These are phyloP conservation scores for Setomelanomma holmii DNA, from an alignment of 2,329 filamentous ascomycete species.

Conservation along the genomic window DNA sequence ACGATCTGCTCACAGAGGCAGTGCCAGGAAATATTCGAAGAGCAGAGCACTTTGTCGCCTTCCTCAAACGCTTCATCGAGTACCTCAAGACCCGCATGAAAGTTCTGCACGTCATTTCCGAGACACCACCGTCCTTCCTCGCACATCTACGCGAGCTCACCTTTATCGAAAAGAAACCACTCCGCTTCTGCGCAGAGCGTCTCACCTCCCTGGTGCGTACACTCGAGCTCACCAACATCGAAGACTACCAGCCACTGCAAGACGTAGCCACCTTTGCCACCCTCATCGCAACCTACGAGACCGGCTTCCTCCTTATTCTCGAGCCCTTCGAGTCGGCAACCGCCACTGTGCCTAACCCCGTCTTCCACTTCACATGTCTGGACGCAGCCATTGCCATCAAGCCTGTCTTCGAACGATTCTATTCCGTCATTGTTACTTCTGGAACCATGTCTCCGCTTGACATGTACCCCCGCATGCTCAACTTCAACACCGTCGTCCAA, in stretches of 20 bases:
- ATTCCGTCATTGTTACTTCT: conserved; percentile 97
- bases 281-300: conserved; percentile 94
- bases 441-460: conserved; percentile 96
- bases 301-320: conserved; percentile 93
- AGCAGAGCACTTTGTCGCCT: conserved; percentile 94
- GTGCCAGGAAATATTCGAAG: conserved; percentile 95
- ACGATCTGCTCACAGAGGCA: conserved; percentile 93
- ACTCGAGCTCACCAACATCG: conserved; percentile 94
- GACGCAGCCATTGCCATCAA: conserved; percentile 98
- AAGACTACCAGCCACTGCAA: conserved; percentile 95
- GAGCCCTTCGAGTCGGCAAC: conserved; percentile 96
- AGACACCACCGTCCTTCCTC: conserved; percentile 93
- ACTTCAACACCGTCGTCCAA: conserved; percentile 89
- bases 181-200: conserved; percentile 93
- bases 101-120: conserved; percentile 94
- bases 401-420: conserved; percentile 95
- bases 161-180: conserved; percentile 95
- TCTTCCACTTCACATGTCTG: conserved; percentile 96
- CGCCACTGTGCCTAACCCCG: conserved; percentile 92
- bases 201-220: conserved; percentile 94
- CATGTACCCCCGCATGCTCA: conserved; percentile 99
- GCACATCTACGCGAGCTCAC: conserved; percentile 93
- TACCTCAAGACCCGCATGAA: conserved; percentile 99
- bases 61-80: conserved; percentile 95
- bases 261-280: conserved; percentile 98